Evolutionary conservation across 257 asterid species (phyloP), one percentile per base, ranked within the genome.

Genomic region (Schizonepeta tenuifolia): DNA sequence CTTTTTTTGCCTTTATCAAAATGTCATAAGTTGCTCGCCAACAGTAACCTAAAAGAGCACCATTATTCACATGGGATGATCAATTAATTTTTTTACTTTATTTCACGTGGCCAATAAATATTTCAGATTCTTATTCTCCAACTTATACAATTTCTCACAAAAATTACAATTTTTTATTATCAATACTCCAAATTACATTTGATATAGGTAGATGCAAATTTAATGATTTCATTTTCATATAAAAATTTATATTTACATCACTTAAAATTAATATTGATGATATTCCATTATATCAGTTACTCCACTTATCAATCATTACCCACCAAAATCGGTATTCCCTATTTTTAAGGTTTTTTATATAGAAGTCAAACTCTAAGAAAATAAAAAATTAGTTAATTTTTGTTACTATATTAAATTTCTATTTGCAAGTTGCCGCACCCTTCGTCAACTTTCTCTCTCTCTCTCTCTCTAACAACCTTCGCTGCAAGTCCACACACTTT

Each of bases 281-380:
- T 24, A 24, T 24, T 24, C 26, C 26, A 24, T 24, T 24, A 24
- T 24, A 78, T 78, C 75, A 43, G 78, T 24, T 14, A 54, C 50
- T 44, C 65, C 72, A 51, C 82, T 73, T 73, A 78, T 78, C 79
- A 69, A 71, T 58, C 76, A 60, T 73, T 54, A 17, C 74, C 59
- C 58, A 47, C 14, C 20, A 54, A 66, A 38, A 47, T 76, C 22
- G 6, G 60, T 41, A 35, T 9, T 65, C 20, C 70, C 56, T 47
- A 55, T 56, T 77, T 76, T 64, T 9, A 9, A 7, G 53, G 26
- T 20, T 76, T 40, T 24, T n/a, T 60, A 49, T 31, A 21, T 18
- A 51, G 14, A 78, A 78, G 79, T 78, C 78, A 67, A 71, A 73
- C 60, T 21, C 61, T 20, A 66, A 20, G 38, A 55, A 36, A 35